Evolutionary conservation across 768 basidiomycete genomes (phyloP).

Genomic region (Termitomyces titanicus): DNA sequence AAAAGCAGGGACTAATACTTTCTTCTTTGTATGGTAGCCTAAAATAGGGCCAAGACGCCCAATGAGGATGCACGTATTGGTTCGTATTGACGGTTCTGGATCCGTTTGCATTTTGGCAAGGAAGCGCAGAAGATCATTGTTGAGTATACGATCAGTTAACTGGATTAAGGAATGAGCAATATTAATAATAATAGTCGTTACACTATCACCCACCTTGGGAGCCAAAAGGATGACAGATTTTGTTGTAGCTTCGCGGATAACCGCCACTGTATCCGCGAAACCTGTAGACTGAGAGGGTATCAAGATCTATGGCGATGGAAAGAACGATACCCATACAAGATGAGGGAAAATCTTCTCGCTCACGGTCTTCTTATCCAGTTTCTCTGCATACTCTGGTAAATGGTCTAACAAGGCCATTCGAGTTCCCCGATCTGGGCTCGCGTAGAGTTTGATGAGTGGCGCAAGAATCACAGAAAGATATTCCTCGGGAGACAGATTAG

Average conservation of each 20-base stretch:
- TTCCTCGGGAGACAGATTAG: constrained; percentile 63
- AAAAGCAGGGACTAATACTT: constrained; percentile 97
- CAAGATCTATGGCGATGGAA: not conserved
- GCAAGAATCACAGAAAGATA: constrained; percentile 66
- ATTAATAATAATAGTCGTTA: not conserved
- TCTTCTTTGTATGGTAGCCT: constrained; percentile 86
- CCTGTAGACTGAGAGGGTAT: constrained; percentile 76
- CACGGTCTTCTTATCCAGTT: constrained; percentile 81
- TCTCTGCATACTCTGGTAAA: constrained; percentile 79
- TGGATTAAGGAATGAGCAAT: constrained; percentile 26
- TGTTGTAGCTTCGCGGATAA: constrained; percentile 93
- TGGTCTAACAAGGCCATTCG: constrained; percentile 92
- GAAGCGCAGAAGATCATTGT: constrained; percentile 92
- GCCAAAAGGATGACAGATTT: constrained; percentile 83
- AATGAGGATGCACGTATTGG: constrained; percentile 95
- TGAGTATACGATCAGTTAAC: constrained; percentile 89
- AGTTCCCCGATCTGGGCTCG: constrained; percentile 88
- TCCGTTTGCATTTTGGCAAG: constrained; percentile 93
- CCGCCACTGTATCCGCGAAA: constrained; percentile 89
- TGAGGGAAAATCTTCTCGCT: constrained; percentile 91
- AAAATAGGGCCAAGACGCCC: constrained; percentile 85
- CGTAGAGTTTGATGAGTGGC: constrained; percentile 80
- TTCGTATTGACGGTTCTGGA: constrained; percentile 90
- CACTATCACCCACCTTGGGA: constrained; percentile 56
- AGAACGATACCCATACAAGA: constrained; percentile 49